A percentile compares a stretch with the other conserved stretches of the same genome.
These are phyloP conservation scores for Metarhizium album DNA, from an alignment of 2,329 filamentous ascomycete species.

Conservation along the genomic window DNA sequence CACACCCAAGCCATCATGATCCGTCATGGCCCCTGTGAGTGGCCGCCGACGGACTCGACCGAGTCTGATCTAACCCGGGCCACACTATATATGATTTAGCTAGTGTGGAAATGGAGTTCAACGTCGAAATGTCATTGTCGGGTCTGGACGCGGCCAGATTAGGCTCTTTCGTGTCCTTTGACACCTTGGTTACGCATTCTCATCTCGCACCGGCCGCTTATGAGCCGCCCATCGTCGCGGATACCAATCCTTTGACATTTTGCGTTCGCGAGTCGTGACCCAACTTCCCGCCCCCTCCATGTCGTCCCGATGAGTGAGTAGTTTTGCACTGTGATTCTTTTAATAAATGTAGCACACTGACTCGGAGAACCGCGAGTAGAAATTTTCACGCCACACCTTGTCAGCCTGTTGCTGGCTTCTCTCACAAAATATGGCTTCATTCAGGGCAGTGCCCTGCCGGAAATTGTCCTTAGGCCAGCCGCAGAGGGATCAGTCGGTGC, in stretches of 20 bases:
- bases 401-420: slow-evolving; percentile 1
- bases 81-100: too few species aligned
- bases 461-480: slow-evolving; percentile 13
- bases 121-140: too few species aligned
- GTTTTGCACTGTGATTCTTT: too few species aligned
- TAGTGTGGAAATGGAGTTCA: too few species aligned
- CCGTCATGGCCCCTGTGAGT: not conserved
- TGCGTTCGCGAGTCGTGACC: too few species aligned
- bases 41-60: too few species aligned
- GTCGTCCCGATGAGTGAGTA: not conserved
- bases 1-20: too few species aligned
- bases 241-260: not conserved
- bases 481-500: slow-evolving; percentile 37
- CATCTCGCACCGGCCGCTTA: not conserved
- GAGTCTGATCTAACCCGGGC: too few species aligned
- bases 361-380: not conserved
- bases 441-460: slow-evolving; percentile 9
- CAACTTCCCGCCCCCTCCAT: not conserved
- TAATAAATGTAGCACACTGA: too few species aligned
- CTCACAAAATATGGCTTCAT: slow-evolving; percentile 2
- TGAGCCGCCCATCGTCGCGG: not conserved
- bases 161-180: not conserved
- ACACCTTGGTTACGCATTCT: not conserved
- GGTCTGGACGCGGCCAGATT: too few species aligned
- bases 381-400: not conserved